Evolutionary conservation across 345 rosid genomes (phyloP).

Genomic region (Schrenkiella parvula): DNA sequence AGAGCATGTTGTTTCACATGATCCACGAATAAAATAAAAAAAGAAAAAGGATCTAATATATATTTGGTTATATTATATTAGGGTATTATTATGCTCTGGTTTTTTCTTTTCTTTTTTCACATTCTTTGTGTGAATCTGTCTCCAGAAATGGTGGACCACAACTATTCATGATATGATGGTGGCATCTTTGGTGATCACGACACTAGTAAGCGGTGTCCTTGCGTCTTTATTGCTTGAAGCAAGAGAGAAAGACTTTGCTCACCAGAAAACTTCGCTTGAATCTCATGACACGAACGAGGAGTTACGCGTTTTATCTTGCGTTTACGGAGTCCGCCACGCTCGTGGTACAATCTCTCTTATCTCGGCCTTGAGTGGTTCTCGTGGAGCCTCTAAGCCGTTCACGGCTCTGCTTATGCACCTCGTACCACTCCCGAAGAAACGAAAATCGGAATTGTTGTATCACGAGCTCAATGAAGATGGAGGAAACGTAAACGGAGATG

Average conservation of each 20-base stretch:
- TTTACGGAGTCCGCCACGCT: constrained; percentile 63
- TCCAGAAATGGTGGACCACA: constrained; percentile 44
- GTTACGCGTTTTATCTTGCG: constrained; percentile 62
- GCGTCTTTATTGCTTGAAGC: constrained; percentile 46
- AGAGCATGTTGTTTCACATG: neutral
- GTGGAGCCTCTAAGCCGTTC: constrained; percentile 35
- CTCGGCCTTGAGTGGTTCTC: constrained; percentile 49
- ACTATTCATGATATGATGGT: constrained; percentile 47
- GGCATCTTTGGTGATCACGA: constrained; percentile 52
- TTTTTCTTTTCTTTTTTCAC: neutral
- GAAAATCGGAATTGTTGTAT: constrained; percentile 47
- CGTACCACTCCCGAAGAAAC: constrained; percentile 71
- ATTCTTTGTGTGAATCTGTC: neutral
- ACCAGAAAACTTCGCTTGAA: constrained; percentile 46
- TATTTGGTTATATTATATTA: too few relatives aligned
- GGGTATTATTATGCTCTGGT: neutral
- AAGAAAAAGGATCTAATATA: neutral
- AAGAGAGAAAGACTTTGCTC: constrained; percentile 43
- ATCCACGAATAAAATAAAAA: neutral
- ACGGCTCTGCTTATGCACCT: constrained; percentile 67
- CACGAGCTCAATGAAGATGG: constrained; percentile 68
- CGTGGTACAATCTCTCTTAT: constrained; percentile 50
- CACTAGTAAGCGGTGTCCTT: constrained; percentile 54
- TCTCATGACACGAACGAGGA: constrained; percentile 48
- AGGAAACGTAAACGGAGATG: constrained; percentile 52